phyloP scores from a whole-genome alignment of 345 rosid genomes.

The Eucalyptus viminalis region DNA sequence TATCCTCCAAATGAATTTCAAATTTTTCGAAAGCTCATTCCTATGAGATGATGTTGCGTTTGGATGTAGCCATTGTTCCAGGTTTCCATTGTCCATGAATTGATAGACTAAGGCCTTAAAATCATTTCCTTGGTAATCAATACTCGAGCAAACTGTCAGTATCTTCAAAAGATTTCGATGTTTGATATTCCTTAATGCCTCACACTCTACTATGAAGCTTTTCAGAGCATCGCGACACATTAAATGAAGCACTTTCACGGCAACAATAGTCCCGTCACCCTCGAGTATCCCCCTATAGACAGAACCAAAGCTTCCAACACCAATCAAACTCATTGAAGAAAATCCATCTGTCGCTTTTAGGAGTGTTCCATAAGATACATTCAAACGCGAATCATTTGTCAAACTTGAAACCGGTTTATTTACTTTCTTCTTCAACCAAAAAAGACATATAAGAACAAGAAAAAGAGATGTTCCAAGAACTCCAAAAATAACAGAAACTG shows the following conservation, averaged over 20 bases:
- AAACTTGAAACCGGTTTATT: neutral
- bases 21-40: too few species aligned
- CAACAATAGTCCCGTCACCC: fast-evolving
- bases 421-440: neutral
- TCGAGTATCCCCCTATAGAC: neutral
- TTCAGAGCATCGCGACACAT: neutral
- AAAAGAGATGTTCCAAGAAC: fast-evolving
- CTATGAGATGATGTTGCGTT: too few species aligned
- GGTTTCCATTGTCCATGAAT: too few species aligned
- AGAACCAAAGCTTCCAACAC: neutral
- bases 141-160: neutral
- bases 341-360: neutral
- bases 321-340: neutral
- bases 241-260: neutral
- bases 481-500: fast-evolving
- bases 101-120: too few species aligned
- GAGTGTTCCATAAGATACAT: neutral
- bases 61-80: too few species aligned
- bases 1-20: too few species aligned
- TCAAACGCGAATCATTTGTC: fast-evolving
- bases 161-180: neutral
- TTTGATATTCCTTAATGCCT: neutral
- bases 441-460: neutral
- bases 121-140: too few species aligned
- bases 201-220: neutral